Evolutionary conservation across 2,329 filamentous ascomycete species (phyloP), one percentile per base, ranked within the genome.

Genomic region (Nemania serpens): DNA sequence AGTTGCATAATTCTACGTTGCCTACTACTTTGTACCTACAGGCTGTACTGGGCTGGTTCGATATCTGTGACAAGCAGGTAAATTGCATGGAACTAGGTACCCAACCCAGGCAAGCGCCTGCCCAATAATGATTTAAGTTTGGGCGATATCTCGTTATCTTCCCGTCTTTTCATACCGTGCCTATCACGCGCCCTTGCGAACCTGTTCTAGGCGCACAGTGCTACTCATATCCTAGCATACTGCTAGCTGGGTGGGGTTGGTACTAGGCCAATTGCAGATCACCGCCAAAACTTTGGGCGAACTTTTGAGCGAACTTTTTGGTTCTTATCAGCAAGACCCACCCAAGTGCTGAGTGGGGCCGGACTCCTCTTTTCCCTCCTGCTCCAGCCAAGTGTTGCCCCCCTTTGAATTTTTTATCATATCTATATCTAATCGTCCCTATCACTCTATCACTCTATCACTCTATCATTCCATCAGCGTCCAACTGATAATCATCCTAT

Each of bases 381-480:
- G 33, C 39, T 58, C 25, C 25, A 7, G 25, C 25, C 25, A 3
- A 29, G 25, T 29, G 25, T 7, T 29, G 25, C 25, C 7, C 25
- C 41, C 59, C 61, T 39, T 64, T 54, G 62, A 65, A 60, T 58
- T 68, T 68, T 66, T 68, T 66, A 68, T 68, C 64, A 66, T 68
- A 68, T 68, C 66, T 68, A 66, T 68, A 68, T 68, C 66, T 68
- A 68, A 68, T 68, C 66, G 59, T 58, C 56, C 57, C 64, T 68
- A 67, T 68, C 66, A 52, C 57, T 63, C 59, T 56, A 65, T 63
- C 62, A 53, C 58, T 29, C 56, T 53, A 51, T 51, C 66, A 55
- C 55, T 63, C 59, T 58, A 65, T 64, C 62, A 55, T 61, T 29
- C 56, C 55, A 51, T 51, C 41, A 48, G 37, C 20, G 41, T 45